Base-by-base conservation (phyloP, 257 asterid genomes). In the Capsicum baccatum region DNA sequence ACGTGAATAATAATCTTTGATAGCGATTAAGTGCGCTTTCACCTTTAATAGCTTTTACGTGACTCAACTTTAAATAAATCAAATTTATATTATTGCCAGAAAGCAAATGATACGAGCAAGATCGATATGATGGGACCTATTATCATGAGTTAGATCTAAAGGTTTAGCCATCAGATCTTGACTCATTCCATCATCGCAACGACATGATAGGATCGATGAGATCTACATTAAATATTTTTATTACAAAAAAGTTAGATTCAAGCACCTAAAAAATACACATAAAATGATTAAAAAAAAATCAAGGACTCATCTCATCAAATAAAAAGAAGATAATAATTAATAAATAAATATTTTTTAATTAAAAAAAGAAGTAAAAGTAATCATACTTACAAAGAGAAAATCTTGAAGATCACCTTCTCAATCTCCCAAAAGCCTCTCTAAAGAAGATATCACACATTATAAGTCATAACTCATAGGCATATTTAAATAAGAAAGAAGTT, bases 321-420 rank as follows among this genome's bases (percentile, higher is more conserved):
- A 13, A 12, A 6, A 9, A 12, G 13, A 39, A 39, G 3, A 39
- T 39, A 39, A 39, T 39, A 39, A 39, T 64, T 26, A 26, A 64
- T 26, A 39, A 6, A 33, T 66, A n/a, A 0, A 66, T 66, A 17
- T 14, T 12, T 0, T 6, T 8, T 5, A 66, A 66, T 4, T 3
- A 0, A 9, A 52, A 63, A 35, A 64, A 68, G 6, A 33, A 14
- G 13, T 14, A 50, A 52, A 52, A 1, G 13, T 50, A 76, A 15
- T 3, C 62, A 50, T 54, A 52, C 81, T 26, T 76, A 33, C 63
- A 26, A 26, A 26, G 63, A 76, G 48, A 52, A 50, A 26, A 52
- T 26, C 64, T 76, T 76, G 81, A 52, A 76, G 63, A 52, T 33
- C 48, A 52, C 39, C 63, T 76, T 44, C 81, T 33, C 81, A 76